Percentiles rank a stretch among this genome's conserved stretches.
Evolutionary conservation across 805 yeast genomes (phyloP).

Genomic region (Candida montana): DNA sequence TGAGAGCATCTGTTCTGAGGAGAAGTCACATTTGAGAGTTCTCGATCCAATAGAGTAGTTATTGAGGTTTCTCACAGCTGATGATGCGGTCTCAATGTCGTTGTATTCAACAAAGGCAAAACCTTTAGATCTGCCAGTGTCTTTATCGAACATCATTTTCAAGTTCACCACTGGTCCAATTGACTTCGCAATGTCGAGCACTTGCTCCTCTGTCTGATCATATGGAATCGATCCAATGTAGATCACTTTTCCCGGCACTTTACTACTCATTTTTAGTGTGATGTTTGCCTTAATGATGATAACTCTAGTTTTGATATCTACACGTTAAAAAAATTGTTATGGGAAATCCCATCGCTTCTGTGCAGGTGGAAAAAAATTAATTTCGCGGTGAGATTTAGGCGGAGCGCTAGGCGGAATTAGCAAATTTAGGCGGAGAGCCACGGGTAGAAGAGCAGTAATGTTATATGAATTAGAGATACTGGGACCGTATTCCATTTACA

Average conservation of each 20-base stretch:
- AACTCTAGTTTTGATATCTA: too few relatives aligned
- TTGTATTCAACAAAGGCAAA: slow-evolving; percentile 80
- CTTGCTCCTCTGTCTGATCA: slow-evolving; percentile 91
- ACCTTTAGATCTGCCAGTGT: slow-evolving; percentile 88
- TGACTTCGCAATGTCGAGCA: slow-evolving; percentile 75
- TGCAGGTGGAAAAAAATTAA: too few relatives aligned
- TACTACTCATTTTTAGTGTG: slow-evolving; percentile 7
- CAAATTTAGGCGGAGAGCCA: background rate
- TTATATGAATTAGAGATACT: slow-evolving; percentile 7
- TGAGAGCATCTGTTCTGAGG: slow-evolving; percentile 41
- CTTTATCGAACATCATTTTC: slow-evolving; percentile 77
- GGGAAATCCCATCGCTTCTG: background rate
- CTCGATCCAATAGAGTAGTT: slow-evolving; percentile 72
- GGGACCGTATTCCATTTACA: slow-evolving; percentile 3
- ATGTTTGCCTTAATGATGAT: too few relatives aligned
- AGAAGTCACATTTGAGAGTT: slow-evolving; percentile 66
- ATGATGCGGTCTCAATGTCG: slow-evolving; percentile 77
- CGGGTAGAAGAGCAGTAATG: too few relatives aligned
- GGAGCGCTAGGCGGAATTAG: too few relatives aligned
- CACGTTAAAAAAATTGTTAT: too few relatives aligned
- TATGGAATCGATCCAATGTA: slow-evolving; percentile 87
- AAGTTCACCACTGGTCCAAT: slow-evolving; percentile 83
- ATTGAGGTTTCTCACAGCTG: slow-evolving; percentile 85
- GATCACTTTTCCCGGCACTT: slow-evolving; percentile 40
- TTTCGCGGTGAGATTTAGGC: too few relatives aligned